A percentile compares a stretch with the other conserved stretches of the same genome.
phyloP scores from a whole-genome alignment of 2,329 filamentous ascomycete species.

The Cladorrhinum sp. region DNA sequence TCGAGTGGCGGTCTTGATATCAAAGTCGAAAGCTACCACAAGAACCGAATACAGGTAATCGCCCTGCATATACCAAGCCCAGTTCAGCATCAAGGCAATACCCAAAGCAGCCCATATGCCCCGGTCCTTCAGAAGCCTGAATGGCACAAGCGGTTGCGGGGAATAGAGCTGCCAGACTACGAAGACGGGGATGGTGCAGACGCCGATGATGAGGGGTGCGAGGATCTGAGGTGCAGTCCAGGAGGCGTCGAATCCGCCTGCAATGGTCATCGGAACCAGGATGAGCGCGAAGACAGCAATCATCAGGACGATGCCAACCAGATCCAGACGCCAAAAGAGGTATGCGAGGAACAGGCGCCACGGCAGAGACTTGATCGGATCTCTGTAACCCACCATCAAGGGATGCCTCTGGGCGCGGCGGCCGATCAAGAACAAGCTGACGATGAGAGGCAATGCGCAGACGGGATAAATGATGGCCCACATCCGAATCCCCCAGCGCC shows the following conservation, averaged over 20 bases:
- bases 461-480: conserved; percentile 61
- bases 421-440: conserved; percentile 48
- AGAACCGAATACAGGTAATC: conserved; percentile 64
- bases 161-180: conserved; percentile 47
- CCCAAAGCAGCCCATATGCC: conserved; percentile 62
- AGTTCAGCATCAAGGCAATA: conserved; percentile 55
- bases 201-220: conserved; percentile 44
- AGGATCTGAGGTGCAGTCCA: conserved; percentile 42
- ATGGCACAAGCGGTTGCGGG: conserved; percentile 56
- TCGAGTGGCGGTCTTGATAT: conserved; percentile 53
- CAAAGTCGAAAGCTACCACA: conserved; percentile 59
- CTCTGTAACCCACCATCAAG: conserved; percentile 38
- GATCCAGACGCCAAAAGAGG: conserved; percentile 47
- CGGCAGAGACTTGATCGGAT: conserved; percentile 34
- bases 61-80: conserved; percentile 60
- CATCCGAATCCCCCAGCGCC: conserved; percentile 65
- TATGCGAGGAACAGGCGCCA: conserved; percentile 34
- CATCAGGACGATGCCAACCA: conserved; percentile 44
- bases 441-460: conserved; percentile 54
- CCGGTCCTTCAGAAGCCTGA: conserved; percentile 59
- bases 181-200: conserved; percentile 50
- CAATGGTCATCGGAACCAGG: conserved; percentile 45
- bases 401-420: conserved; percentile 52
- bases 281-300: conserved; percentile 47
- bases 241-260: conserved; percentile 39